These are phyloP conservation scores for Kwoniella mangroviensis DNA, from an alignment of 768 basidiomycete genomes.

Conservation along the genomic window DNA sequence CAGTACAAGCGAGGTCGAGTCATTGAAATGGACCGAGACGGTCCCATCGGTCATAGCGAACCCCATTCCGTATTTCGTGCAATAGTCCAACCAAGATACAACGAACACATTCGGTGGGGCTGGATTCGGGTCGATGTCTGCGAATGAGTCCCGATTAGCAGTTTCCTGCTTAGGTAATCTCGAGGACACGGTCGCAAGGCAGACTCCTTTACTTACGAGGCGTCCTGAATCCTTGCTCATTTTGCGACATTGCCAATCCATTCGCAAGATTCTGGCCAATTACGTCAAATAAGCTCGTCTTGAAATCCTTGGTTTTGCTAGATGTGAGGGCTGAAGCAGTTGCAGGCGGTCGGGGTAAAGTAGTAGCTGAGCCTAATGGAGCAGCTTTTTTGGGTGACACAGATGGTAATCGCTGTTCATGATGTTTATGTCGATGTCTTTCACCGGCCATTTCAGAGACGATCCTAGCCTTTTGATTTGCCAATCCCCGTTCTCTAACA, in stretches of 20 bases:
- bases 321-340: neutral
- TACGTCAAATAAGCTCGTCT: slow-evolving; percentile 32
- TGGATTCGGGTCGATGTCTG: slow-evolving; percentile 19
- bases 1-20: slow-evolving; percentile 83
- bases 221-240: slow-evolving; percentile 26
- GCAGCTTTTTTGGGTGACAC: slow-evolving; percentile 16
- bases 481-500: slow-evolving; percentile 71
- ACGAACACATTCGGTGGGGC: slow-evolving; percentile 77
- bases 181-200: too few species aligned
- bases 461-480: slow-evolving; percentile 88
- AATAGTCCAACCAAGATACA: slow-evolving; percentile 98
- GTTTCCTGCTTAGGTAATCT: neutral
- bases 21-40: slow-evolving; percentile 95
- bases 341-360: slow-evolving; percentile 21
- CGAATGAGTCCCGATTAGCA: neutral
- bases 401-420: slow-evolving; percentile 5
- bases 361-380: slow-evolving; percentile 17
- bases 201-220: slow-evolving; percentile 31
- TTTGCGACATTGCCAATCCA: slow-evolving; percentile 28
- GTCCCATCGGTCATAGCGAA: slow-evolving; percentile 95
- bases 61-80: slow-evolving; percentile 99
- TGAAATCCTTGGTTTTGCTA: slow-evolving; percentile 14
- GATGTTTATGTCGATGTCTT: slow-evolving; percentile 12
- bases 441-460: slow-evolving; percentile 85
- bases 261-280: slow-evolving; percentile 33